A percentile compares a stretch with the other conserved stretches of the same genome.
These are phyloP conservation scores for Paspalum vaginatum DNA, from an alignment of 176 grass and related monocot species.

Conservation along the genomic window DNA sequence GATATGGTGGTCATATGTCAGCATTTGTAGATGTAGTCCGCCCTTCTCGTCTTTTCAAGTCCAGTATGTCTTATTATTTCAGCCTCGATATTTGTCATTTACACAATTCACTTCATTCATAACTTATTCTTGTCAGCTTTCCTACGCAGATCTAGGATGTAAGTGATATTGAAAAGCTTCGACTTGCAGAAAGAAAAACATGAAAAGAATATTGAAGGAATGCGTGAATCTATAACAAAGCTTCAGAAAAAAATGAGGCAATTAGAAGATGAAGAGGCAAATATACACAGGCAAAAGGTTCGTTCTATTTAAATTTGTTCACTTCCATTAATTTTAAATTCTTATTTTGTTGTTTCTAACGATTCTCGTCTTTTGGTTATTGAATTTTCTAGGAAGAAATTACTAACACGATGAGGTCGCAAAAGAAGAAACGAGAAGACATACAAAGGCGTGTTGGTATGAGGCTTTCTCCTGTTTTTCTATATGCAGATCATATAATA, in stretches of 20 bases:
- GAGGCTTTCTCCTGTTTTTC: constrained; percentile 24
- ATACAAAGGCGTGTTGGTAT: constrained; percentile 69
- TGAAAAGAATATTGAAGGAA: constrained; percentile 34
- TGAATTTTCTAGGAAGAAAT: constrained; percentile 67
- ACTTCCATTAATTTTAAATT: constrained; percentile 24
- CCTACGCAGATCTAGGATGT: constrained; percentile 67
- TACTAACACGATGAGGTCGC: constrained; percentile 43
- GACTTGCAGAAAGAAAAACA: constrained; percentile 50
- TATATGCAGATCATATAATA: constrained; percentile 37
- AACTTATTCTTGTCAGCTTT: constrained; percentile 40
- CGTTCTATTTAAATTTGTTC: constrained; percentile 27
- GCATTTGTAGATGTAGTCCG: constrained; percentile 52
- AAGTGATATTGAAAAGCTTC: constrained; percentile 59
- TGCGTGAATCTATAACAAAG: constrained; percentile 46
- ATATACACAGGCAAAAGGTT: constrained; percentile 73
- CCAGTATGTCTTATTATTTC: constrained; percentile 52
- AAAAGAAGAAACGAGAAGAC: constrained; percentile 62
- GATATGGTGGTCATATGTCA: constrained; percentile 69
- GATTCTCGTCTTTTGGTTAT: constrained; percentile 17
- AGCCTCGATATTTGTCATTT: not conserved
- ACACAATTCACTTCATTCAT: constrained; percentile 17
- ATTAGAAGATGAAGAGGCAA: constrained; percentile 78
- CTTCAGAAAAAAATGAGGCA: constrained; percentile 60
- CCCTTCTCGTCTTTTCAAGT: constrained; percentile 62
- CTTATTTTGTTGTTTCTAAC: constrained; percentile 9